Evolutionary conservation across 768 basidiomycete species (phyloP).

Genomic region (Phanerochaete sordida): DNA sequence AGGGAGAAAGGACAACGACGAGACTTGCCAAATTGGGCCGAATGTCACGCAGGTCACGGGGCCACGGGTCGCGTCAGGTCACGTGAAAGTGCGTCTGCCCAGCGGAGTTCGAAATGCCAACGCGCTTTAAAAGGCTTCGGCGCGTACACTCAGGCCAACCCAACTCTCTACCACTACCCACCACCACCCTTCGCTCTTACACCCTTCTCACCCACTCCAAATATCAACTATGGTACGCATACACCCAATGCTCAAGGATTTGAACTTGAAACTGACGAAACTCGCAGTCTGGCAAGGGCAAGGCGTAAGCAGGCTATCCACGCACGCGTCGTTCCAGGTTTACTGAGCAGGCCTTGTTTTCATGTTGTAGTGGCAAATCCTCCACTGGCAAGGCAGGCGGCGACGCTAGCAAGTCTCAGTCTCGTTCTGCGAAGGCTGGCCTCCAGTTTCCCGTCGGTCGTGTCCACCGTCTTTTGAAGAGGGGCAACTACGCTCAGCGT

Average conservation of each 20-base stretch:
- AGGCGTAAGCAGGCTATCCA: slow-evolving; percentile 35
- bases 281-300: slow-evolving; percentile 53
- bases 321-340: neutral
- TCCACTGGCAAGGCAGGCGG: slow-evolving; percentile 44
- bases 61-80: slow-evolving; percentile 8
- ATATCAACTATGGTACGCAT: slow-evolving; percentile 32
- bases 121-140: slow-evolving; percentile 26
- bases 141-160: slow-evolving; percentile 22
- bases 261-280: slow-evolving; percentile 10
- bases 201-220: slow-evolving; percentile 13
- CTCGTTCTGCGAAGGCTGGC: slow-evolving; percentile 64
- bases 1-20: no score
- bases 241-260: neutral
- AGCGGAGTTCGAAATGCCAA: slow-evolving; percentile 22
- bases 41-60: neutral
- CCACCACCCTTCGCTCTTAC: slow-evolving; percentile 19
- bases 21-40: no score
- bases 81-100: slow-evolving; percentile 17
- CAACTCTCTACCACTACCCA: slow-evolving; percentile 19
- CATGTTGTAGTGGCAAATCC: slow-evolving; percentile 39
- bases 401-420: slow-evolving; percentile 52
- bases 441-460: slow-evolving; percentile 79
- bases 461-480: slow-evolving; percentile 75
- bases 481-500: slow-evolving; percentile 69
- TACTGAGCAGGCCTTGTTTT: neutral